Evolutionary conservation across 164 flowering plant species (phyloP).

Genomic region (Macadamia integrifolia): DNA sequence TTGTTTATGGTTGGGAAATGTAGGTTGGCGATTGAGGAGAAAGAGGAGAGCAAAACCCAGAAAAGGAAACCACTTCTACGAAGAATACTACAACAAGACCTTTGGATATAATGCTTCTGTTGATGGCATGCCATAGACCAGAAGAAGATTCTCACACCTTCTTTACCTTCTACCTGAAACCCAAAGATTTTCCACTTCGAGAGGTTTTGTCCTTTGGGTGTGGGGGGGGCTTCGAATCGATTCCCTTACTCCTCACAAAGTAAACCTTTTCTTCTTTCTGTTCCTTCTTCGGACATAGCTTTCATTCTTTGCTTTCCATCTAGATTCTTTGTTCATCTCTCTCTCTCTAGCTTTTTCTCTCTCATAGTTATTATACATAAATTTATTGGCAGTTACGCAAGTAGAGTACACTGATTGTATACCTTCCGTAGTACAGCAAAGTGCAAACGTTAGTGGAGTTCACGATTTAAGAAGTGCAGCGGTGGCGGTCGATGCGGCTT

Average conservation of each 20-base stretch:
- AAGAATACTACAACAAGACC: neutral
- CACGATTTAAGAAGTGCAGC: too few species aligned
- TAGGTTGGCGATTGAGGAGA: neutral
- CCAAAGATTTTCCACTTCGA: neutral
- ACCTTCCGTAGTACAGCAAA: too few species aligned
- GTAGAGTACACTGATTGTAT: too few species aligned
- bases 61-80: neutral
- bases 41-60: neutral
- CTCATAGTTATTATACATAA: too few species aligned
- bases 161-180: too few species aligned
- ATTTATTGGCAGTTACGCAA: too few species aligned
- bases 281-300: neutral
- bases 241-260: neutral
- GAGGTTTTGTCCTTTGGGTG: neutral
- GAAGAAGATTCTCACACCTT: neutral
- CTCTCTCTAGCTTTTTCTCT: too few species aligned
- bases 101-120: neutral
- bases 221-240: neutral
- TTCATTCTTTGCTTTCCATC: too few species aligned
- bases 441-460: too few species aligned
- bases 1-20: too few species aligned
- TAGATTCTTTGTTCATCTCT: too few species aligned
- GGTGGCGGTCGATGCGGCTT: too few species aligned
- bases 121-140: slow-evolving; percentile 12
- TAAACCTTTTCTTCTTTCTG: neutral